A percentile compares a stretch with the other conserved stretches of the same genome.
Conservation (phyloP, 1,139 yeast species). For the Ashbya aceris region DNA sequence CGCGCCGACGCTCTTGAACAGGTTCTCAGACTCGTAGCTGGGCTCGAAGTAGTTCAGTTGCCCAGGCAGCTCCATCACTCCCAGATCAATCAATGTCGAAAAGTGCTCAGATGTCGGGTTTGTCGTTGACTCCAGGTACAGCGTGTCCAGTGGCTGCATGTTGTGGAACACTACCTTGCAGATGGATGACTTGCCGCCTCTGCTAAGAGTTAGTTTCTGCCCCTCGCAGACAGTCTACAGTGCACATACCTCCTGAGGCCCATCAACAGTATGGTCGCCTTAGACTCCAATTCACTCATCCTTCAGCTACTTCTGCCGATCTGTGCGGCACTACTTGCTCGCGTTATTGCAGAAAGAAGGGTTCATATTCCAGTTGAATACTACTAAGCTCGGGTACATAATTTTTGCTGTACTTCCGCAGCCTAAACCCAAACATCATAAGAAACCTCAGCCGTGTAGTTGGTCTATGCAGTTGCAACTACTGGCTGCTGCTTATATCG, state of each 20-base stretch:
- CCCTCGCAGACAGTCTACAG: background rate
- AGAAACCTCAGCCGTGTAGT: no score
- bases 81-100: conserved; percentile 71
- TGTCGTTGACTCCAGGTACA: conserved; percentile 82
- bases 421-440: no score
- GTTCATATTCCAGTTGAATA: no score
- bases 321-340: no score
- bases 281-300: conserved; percentile 34
- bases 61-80: conserved; percentile 95
- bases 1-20: conserved; percentile 83
- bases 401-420: no score
- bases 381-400: no score
- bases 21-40: conserved; percentile 62
- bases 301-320: no score
- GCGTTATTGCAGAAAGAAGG: no score
- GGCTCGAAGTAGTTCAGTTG: conserved; percentile 87
- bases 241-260: conserved; percentile 54
- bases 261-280: conserved; percentile 73
- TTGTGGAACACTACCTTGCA: conserved; percentile 93
- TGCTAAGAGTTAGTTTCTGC: conserved; percentile 4
- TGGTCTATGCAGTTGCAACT: no score
- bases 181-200: conserved; percentile 78
- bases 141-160: conserved; percentile 91
- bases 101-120: conserved; percentile 77
- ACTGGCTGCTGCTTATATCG: no score